Evolutionary conservation across 2,329 filamentous ascomycete species (phyloP).

Genomic region (Chrysoporthe puriensis): DNA sequence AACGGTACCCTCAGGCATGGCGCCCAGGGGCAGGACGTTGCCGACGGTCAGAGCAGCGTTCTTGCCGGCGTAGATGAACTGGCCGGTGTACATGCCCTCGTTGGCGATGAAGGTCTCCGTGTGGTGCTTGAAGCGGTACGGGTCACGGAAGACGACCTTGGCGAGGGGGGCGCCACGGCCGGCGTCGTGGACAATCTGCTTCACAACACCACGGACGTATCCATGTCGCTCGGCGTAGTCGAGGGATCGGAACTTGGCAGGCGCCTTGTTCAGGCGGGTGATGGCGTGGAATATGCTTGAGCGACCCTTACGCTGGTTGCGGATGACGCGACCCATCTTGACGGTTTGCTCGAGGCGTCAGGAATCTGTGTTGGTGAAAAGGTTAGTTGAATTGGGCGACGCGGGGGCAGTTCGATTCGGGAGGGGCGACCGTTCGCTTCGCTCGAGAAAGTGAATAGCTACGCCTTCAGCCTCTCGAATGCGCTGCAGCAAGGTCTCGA

Average conservation of each 20-base stretch:
- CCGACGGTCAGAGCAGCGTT: constrained; percentile 95
- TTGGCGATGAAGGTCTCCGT: constrained; percentile 99
- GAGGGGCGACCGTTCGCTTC: neutral
- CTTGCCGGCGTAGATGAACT: constrained; percentile 99
- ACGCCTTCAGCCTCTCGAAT: constrained; percentile 7
- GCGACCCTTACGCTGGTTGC: constrained; percentile 67
- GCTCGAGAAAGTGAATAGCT: constrained; percentile 8
- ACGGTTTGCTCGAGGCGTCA: constrained; percentile 35
- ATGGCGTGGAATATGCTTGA: constrained; percentile 69
- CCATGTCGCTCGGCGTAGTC: constrained; percentile 97
- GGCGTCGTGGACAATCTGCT: constrained; percentile 98
- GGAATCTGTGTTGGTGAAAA: constrained; percentile 17
- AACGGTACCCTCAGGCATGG: constrained; percentile 98
- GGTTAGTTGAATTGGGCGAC: constrained; percentile 20
- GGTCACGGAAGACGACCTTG: constrained; percentile 94
- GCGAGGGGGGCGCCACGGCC: constrained; percentile 98
- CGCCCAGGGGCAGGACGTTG: constrained; percentile 93
- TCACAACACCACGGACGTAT: constrained; percentile 96
- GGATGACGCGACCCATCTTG: constrained; percentile 64
- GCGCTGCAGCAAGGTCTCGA: constrained; percentile 11
- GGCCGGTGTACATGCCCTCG: constrained; percentile 99
- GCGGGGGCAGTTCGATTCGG: neutral
- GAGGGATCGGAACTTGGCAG: constrained; percentile 93
- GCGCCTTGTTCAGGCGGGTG: constrained; percentile 92
- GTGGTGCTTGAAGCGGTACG: constrained; percentile 96